These are phyloP conservation scores for Yamadazyma insecticola DNA, from an alignment of 805 yeast species.

Conservation along the genomic window DNA sequence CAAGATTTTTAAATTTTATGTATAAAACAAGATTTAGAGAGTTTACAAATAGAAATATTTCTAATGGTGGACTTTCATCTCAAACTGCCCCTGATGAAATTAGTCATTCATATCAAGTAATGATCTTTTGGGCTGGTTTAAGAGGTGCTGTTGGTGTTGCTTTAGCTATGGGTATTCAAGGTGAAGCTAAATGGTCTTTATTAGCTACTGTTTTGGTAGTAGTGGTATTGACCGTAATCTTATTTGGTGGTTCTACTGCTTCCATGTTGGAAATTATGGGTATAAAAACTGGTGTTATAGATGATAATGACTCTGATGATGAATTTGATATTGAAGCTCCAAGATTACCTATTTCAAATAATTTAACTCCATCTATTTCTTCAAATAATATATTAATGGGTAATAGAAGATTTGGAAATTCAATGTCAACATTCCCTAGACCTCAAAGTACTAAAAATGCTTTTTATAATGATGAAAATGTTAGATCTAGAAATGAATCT, in stretches of 20 bases:
- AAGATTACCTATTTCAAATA: slow-evolving; percentile 26
- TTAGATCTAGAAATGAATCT: slow-evolving; percentile 28
- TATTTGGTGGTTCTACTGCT: slow-evolving; percentile 98
- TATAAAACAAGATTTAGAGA: slow-evolving; percentile 53
- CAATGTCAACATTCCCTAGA: slow-evolving; percentile 1
- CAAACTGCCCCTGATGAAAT: slow-evolving; percentile 73
- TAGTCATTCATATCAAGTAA: slow-evolving; percentile 93
- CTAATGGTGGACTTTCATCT: slow-evolving; percentile 37
- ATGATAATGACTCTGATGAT: slow-evolving; percentile 72
- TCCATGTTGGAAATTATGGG: slow-evolving; percentile 95
- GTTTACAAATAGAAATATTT: slow-evolving; percentile 21
- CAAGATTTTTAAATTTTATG: slow-evolving; percentile 77
- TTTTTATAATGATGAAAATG: slow-evolving; percentile 15
- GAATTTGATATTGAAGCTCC: slow-evolving; percentile 91
- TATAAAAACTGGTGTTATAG: slow-evolving; percentile 86
- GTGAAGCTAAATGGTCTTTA: slow-evolving; percentile 83
- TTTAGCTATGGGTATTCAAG: slow-evolving; percentile 94
- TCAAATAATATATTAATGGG: slow-evolving; percentile 12
- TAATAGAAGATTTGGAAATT: slow-evolving; percentile 13
- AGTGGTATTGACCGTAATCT: slow-evolving; percentile 90
- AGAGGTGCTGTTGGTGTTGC: slow-evolving; percentile 99
- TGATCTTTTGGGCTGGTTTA: slow-evolving; percentile 99
- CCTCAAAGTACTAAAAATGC: slow-evolving; percentile 8
- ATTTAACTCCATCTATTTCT: slow-evolving; percentile 14
- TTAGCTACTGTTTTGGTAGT: slow-evolving; percentile 95